A percentile compares a stretch with the other conserved stretches of the same genome.
phyloP scores from a whole-genome alignment of 2,329 filamentous ascomycete genomes.

The Lasiodiplodia citricola region DNA sequence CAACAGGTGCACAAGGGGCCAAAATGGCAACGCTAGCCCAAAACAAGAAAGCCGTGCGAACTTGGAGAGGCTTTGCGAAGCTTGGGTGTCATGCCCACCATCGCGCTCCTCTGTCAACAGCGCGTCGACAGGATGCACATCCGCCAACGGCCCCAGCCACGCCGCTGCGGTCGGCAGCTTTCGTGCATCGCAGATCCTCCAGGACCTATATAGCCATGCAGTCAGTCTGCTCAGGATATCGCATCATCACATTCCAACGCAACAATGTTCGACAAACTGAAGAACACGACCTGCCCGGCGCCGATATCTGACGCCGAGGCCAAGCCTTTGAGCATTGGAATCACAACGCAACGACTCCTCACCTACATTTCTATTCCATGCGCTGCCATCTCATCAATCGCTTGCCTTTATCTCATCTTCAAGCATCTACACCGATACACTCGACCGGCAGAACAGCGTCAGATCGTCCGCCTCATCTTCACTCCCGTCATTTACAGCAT shows the following conservation, averaged over 20 bases:
- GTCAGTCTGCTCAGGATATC: too few relatives aligned
- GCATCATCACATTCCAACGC: background rate
- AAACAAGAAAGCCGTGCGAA: background rate
- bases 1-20: background rate
- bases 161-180: background rate
- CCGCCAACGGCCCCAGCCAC: background rate
- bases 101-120: background rate
- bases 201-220: background rate
- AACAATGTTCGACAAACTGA: conserved; percentile 1
- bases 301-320: conserved; percentile 1
- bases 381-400: conserved; percentile 30
- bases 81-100: background rate
- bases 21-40: background rate
- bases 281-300: conserved; percentile 5
- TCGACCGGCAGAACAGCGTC: conserved; percentile 37
- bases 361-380: conserved; percentile 29
- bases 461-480: conserved; percentile 37
- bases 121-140: background rate
- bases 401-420: conserved; percentile 32
- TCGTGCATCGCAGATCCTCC: too few relatives aligned
- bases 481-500: conserved; percentile 33
- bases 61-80: background rate
- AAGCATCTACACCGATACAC: conserved; percentile 37
- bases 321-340: conserved; percentile 22
- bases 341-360: conserved; percentile 29